Evolutionary conservation across 306 rosid species (phyloP).

Genomic region (Cyamopsis tetragonoloba): DNA sequence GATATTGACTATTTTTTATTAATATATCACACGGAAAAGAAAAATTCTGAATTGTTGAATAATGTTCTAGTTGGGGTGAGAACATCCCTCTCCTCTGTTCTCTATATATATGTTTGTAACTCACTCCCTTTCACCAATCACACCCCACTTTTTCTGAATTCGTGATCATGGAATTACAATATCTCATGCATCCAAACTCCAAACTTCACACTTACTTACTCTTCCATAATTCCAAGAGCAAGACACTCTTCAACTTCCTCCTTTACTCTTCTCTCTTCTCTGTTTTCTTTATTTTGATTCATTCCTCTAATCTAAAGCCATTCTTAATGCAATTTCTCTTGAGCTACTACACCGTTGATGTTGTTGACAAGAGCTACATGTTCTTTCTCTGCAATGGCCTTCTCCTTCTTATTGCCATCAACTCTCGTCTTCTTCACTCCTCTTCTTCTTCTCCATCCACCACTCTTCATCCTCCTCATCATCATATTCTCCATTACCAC

Average conservation of each 20-base stretch:
- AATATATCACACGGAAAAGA: no score
- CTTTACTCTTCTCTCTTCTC: constrained; percentile 35
- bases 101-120: background rate
- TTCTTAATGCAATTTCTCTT: constrained; percentile 27
- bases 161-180: no score
- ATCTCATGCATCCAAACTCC: background rate
- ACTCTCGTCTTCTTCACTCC: constrained; percentile 35
- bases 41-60: no score
- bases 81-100: no score
- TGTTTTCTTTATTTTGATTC: constrained; percentile 22
- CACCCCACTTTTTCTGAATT: no score
- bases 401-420: constrained; percentile 39
- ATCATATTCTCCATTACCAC: background rate
- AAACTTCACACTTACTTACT: background rate
- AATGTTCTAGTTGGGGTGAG: no score
- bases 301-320: constrained; percentile 27
- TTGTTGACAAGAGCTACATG: constrained; percentile 52
- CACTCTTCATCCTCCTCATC: background rate
- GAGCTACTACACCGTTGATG: constrained; percentile 24
- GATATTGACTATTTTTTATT: no score
- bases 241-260: constrained; percentile 40
- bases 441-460: constrained; percentile 27
- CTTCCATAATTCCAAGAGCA: constrained; percentile 12
- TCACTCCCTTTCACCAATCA: background rate
- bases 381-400: constrained; percentile 72